Evolutionary conservation across 2,329 filamentous ascomycete genomes (phyloP).

Genomic region (Colletotrichum orchidophilum): DNA sequence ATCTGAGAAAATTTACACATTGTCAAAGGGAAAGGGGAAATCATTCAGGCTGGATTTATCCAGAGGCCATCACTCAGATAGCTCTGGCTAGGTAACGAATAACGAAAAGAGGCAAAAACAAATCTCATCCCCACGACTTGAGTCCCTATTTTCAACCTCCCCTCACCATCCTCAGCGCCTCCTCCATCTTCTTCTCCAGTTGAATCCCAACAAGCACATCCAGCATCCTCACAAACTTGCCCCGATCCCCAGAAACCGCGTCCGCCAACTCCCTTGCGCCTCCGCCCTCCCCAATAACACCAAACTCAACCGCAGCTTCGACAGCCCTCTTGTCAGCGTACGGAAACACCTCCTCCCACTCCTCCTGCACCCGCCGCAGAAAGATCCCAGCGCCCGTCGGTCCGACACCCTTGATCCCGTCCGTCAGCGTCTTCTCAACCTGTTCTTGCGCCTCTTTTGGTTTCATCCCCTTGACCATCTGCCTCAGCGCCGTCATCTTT

Average conservation of each 20-base stretch:
- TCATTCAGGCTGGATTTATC: not conserved
- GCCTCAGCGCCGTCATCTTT: not conserved
- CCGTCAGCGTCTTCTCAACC: not conserved
- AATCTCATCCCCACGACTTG: too few species aligned
- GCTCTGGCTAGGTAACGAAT: conserved; percentile 13
- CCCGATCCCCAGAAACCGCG: not conserved
- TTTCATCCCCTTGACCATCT: not conserved
- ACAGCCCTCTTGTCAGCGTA: conserved; percentile 7
- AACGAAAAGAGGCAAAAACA: not conserved
- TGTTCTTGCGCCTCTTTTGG: not conserved
- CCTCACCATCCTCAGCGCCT: not conserved
- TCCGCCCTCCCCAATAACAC: not conserved
- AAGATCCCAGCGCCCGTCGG: conserved; percentile 11
- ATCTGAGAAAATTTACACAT: not conserved
- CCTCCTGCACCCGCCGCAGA: not conserved
- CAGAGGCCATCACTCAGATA: not conserved
- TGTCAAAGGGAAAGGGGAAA: not conserved
- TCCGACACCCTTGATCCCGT: conserved; percentile 6
- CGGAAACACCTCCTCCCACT: conserved; percentile 10
- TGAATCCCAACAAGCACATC: conserved; percentile 20
- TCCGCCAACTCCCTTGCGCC: not conserved
- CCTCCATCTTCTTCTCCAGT: conserved; percentile 10
- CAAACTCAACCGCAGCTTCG: not conserved
- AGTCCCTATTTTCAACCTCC: not conserved
- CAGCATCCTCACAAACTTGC: conserved; percentile 6